Evolutionary conservation across 805 yeast genomes (phyloP).

Genomic region (Candida cerambycidarum): DNA sequence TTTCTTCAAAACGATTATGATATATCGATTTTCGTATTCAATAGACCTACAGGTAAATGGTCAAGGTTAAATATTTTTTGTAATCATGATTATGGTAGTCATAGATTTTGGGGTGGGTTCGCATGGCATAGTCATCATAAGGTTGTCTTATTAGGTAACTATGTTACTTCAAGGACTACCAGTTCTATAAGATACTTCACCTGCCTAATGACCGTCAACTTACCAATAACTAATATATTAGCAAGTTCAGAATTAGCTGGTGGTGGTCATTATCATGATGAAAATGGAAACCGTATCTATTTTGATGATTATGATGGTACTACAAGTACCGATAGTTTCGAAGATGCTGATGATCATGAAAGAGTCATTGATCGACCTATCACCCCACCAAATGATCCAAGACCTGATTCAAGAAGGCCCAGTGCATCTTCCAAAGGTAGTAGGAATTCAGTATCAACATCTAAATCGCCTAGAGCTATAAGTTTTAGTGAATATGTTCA

Average conservation of each 20-base stretch:
- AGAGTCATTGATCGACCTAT: slow-evolving; percentile 10
- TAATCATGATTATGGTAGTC: slow-evolving; percentile 52
- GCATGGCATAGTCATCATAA: slow-evolving; percentile 81
- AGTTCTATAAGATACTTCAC: slow-evolving; percentile 50
- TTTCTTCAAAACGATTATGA: slow-evolving; percentile 48
- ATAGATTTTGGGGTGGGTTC: slow-evolving; percentile 65
- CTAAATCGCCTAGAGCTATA: slow-evolving; percentile 25
- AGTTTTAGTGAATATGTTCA: slow-evolving; percentile 71
- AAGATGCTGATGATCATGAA: slow-evolving; percentile 1
- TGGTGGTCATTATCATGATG: slow-evolving; percentile 23
- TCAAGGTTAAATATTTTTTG: slow-evolving; percentile 55
- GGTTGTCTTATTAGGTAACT: slow-evolving; percentile 59
- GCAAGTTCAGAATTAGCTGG: slow-evolving; percentile 44
- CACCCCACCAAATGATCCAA: slow-evolving; percentile 8
- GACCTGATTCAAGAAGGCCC: slow-evolving; percentile 12
- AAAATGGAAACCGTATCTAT: slow-evolving; percentile 16
- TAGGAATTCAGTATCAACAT: slow-evolving; percentile 13
- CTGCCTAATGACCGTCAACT: slow-evolving; percentile 48
- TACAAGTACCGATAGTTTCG: slow-evolving; percentile 12
- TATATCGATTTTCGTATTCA: slow-evolving; percentile 50
- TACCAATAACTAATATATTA: slow-evolving; percentile 54
- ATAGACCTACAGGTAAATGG: slow-evolving; percentile 62
- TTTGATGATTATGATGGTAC: slow-evolving; percentile 13
- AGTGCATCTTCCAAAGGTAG: slow-evolving; percentile 12
- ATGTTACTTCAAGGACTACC: slow-evolving; percentile 43